Conservation (phyloP, 352 stramenopile species). For the Phytopythium delawarense region DNA sequence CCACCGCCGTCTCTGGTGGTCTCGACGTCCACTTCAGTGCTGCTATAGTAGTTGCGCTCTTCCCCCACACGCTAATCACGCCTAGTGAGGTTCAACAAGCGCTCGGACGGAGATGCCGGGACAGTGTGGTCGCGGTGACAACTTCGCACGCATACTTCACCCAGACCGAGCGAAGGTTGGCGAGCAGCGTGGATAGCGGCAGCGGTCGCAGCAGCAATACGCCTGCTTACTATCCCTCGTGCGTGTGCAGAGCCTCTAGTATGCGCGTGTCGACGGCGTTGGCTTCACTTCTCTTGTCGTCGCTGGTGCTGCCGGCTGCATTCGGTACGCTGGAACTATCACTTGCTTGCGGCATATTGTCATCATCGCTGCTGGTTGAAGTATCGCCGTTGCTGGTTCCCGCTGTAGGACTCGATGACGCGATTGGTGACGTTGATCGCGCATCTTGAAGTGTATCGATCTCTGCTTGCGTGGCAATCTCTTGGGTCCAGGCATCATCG, state of each 20-base stretch:
- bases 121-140: neutral
- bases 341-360: neutral
- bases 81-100: neutral
- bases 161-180: slow-evolving; percentile 18
- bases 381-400: neutral
- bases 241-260: neutral
- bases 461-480: neutral
- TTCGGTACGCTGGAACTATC: neutral
- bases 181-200: slow-evolving; percentile 10
- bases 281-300: neutral
- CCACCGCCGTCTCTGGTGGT: neutral
- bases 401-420: neutral
- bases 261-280: neutral
- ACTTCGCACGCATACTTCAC: neutral
- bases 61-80: neutral
- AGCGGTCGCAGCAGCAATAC: slow-evolving; percentile 9
- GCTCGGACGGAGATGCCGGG: neutral
- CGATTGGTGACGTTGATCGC: neutral
- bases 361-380: neutral
- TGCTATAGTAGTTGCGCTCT: neutral
- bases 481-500: neutral
- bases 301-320: neutral
- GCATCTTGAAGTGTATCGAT: neutral
- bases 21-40: neutral
- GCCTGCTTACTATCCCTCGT: neutral